Conservation (phyloP, 2,329 filamentous ascomycete species). For the Beauveria varroae region DNA sequence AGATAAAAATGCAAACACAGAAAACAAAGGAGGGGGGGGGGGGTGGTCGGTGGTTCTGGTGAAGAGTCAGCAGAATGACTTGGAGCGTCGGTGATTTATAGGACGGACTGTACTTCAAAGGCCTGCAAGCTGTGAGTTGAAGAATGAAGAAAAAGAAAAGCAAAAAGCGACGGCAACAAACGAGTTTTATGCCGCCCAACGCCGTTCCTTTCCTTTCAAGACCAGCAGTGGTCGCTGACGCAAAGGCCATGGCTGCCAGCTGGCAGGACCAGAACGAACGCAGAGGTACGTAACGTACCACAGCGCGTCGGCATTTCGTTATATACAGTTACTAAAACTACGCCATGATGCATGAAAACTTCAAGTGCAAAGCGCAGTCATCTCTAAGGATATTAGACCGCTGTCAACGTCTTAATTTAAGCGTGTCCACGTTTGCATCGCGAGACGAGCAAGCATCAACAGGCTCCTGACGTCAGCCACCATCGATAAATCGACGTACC, state of each 20-base stretch:
- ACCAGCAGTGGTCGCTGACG: too few relatives aligned
- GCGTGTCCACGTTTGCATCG: neutral
- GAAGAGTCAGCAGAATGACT: too few relatives aligned
- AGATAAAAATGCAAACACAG: too few relatives aligned
- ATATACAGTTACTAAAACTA: neutral
- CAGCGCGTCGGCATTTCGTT: neutral
- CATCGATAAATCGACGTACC: neutral
- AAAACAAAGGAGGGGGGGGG: too few relatives aligned
- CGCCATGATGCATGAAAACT: neutral
- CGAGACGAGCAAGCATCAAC: neutral
- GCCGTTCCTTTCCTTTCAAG: too few relatives aligned
- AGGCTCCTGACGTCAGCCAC: neutral
- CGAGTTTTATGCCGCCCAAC: too few relatives aligned
- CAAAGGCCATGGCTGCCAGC: neutral
- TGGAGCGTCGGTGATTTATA: too few relatives aligned
- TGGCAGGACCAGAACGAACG: neutral
- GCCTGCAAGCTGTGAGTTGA: too few relatives aligned
- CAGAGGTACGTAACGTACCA: neutral
- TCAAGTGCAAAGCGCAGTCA: neutral
- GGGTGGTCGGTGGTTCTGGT: too few relatives aligned
- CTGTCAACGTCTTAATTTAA: neutral
- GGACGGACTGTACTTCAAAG: too few relatives aligned
- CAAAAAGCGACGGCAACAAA: too few relatives aligned
- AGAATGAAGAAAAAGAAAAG: too few relatives aligned
- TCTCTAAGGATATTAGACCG: neutral